Base-by-base conservation (phyloP, 2,329 filamentous ascomycete genomes). In the Macrophomina tecta region DNA sequence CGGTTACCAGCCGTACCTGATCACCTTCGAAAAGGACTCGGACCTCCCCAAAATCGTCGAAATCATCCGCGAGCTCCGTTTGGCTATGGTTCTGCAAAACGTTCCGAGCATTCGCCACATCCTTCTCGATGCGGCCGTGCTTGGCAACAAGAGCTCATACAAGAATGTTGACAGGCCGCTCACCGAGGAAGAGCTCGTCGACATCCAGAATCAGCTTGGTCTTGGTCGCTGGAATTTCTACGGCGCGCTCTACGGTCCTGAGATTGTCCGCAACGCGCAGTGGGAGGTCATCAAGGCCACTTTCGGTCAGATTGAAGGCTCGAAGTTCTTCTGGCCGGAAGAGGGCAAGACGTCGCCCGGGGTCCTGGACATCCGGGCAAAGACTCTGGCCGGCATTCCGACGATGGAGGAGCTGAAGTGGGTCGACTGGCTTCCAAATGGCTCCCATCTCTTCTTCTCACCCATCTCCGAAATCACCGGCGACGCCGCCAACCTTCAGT, bases 221-320 rank as follows among this genome's bases (percentile, higher is more conserved):
- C 72, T 83, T 0, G 81, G 81, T 16, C 72, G 80, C 2, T 84
- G 82, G 82, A 80, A 81, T 64, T 83, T 83, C 71, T 84, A 83
- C 70, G 81, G 81, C 6, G 80, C 81, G 32, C 72, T 73, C 4
- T 73, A 73, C 60, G 62, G 71, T 5, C 70, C 71, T 1, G 65
- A 68, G 34, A 60, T 67, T 2, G 67, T 72, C n/a, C 75, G 79
- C 18, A 67, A 72, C 3, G 71, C 73, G 32, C 76, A 79, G 65
- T 74, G 79, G 28, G 67, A 74, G 34, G 68, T 72, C 18, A 72
- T 81, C 69, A 78, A 78, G 68, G 68, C 70, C 70, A 68, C 75
- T 14, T 79, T 79, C 68, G 76, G 73, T 46, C 68, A 72, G 36
- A 76, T 79, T 55, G 56, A 68, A 36, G 77, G 77, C 7, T 72